Percentiles rank a stretch among this genome's conserved stretches.
These are phyloP conservation scores for Penicillium olsonii DNA, from an alignment of 2,329 filamentous ascomycete species.

Conservation along the genomic window DNA sequence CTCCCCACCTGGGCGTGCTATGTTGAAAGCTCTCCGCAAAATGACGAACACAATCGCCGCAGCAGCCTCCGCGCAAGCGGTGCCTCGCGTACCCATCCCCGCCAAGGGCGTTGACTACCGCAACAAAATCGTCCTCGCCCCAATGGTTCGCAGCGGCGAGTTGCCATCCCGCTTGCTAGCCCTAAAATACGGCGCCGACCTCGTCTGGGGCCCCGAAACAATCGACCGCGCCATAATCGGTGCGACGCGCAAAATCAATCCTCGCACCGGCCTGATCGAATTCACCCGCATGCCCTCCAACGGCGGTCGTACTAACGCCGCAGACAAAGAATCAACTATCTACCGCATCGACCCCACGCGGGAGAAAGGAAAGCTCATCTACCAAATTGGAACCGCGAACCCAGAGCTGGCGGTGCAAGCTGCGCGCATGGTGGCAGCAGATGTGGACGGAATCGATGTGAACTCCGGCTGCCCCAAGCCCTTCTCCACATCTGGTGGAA, in stretches of 20 bases:
- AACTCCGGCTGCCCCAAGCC: slow-evolving; percentile 98
- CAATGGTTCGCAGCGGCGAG: slow-evolving; percentile 98
- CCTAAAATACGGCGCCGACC: slow-evolving; percentile 90
- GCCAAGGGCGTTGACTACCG: slow-evolving; percentile 88
- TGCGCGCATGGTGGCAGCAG: slow-evolving; percentile 76
- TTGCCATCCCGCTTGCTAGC: slow-evolving; percentile 84
- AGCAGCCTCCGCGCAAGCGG: slow-evolving; percentile 16
- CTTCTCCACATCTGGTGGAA: slow-evolving; percentile 89
- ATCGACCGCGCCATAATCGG: slow-evolving; percentile 92
- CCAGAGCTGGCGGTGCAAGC: slow-evolving; percentile 82
- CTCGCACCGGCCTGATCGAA: slow-evolving; percentile 76
- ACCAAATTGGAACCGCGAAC: slow-evolving; percentile 86
- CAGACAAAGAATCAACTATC: slow-evolving; percentile 66
- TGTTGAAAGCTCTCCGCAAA: slow-evolving; percentile 48
- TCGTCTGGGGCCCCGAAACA: slow-evolving; percentile 97
- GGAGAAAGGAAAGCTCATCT: slow-evolving; percentile 76
- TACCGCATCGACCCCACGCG: slow-evolving; percentile 78
- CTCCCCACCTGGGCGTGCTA: slow-evolving; percentile 32
- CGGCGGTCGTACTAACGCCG: slow-evolving; percentile 47
- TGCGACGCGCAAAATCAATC: slow-evolving; percentile 74
- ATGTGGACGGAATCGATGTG: slow-evolving; percentile 93
- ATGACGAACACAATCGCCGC: slow-evolving; percentile 54
- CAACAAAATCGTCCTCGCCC: slow-evolving; percentile 89
- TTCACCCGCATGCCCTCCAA: slow-evolving; percentile 78
- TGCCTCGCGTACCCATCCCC: slow-evolving; percentile 78